These are phyloP conservation scores for Paramecium caudatum DNA, from an alignment of 73 alveolate species.

Conservation along the genomic window DNA sequence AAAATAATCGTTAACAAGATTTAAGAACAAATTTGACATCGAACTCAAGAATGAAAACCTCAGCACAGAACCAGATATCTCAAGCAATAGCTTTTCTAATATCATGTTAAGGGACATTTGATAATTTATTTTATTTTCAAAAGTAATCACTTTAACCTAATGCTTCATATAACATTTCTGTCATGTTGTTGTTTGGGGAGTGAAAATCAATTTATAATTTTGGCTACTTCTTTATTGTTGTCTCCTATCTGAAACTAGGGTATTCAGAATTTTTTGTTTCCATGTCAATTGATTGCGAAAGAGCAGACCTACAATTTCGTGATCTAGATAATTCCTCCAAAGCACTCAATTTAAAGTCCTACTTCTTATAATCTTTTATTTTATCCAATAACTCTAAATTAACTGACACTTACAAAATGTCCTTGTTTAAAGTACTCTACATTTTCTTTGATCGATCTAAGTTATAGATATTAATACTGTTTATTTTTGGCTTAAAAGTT, in stretches of 20 bases:
- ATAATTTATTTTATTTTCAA: too few species aligned
- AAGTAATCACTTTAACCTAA: background rate
- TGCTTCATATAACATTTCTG: constrained; percentile 51
- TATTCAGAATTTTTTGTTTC: background rate
- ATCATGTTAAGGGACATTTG: constrained; percentile 34
- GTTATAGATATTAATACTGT: background rate
- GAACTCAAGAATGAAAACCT: constrained; percentile 25
- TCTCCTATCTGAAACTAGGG: constrained; percentile 11
- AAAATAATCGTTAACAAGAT: background rate
- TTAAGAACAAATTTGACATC: background rate
- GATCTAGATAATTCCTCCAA: constrained; percentile 1
- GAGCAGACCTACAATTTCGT: constrained; percentile 19
- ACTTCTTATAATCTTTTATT: background rate
- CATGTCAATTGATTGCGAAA: background rate
- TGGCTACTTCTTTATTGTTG: constrained; percentile 20
- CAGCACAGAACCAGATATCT: constrained; percentile 45
- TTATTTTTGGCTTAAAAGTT: constrained; percentile 9
- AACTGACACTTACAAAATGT: constrained; percentile 24
- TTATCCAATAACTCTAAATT: constrained; percentile 33
- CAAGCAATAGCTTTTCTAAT: constrained; percentile 49
- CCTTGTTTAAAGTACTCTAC: constrained; percentile 3
- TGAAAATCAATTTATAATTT: background rate
- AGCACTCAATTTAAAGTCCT: background rate
- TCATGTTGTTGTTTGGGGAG: background rate
- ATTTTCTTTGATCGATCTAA: constrained; percentile 39